Conservation (phyloP, 176 grass and related monocot genomes). For the Triticum turgidum region DNA sequence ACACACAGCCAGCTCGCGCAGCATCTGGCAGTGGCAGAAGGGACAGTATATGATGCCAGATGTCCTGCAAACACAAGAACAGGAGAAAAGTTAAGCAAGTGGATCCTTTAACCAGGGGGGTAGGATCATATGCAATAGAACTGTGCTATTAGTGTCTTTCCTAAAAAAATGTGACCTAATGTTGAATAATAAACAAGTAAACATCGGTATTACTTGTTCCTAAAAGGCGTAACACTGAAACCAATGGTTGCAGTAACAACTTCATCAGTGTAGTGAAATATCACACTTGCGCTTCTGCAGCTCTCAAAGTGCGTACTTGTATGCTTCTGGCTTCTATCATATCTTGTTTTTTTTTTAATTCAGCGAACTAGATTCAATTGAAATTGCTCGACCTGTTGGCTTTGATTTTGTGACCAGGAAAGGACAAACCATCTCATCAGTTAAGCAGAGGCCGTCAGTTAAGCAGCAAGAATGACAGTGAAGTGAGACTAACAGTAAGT, state of each 20-base stretch:
- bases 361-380: not conserved
- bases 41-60: not conserved
- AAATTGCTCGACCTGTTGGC: not conserved
- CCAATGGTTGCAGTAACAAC: not conserved
- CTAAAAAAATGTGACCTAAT: not conserved
- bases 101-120: not conserved
- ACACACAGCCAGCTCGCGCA: not conserved
- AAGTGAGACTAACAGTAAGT: not conserved
- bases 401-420: not conserved
- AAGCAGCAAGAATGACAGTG: not conserved
- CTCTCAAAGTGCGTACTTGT: not conserved
- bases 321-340: not conserved
- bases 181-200: not conserved
- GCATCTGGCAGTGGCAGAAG: not conserved
- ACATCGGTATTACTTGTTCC: not conserved
- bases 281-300: not conserved
- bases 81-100: not conserved
- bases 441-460: not conserved
- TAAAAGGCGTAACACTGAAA: not conserved
- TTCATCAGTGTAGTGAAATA: not conserved
- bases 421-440: not conserved
- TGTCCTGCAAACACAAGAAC: not conserved
- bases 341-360: too few species aligned
- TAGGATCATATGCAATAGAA: not conserved
- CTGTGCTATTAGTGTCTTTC: not conserved